Evolutionary conservation across 2,329 filamentous ascomycete genomes (phyloP).

Genomic region (Cladosporium sp.): DNA sequence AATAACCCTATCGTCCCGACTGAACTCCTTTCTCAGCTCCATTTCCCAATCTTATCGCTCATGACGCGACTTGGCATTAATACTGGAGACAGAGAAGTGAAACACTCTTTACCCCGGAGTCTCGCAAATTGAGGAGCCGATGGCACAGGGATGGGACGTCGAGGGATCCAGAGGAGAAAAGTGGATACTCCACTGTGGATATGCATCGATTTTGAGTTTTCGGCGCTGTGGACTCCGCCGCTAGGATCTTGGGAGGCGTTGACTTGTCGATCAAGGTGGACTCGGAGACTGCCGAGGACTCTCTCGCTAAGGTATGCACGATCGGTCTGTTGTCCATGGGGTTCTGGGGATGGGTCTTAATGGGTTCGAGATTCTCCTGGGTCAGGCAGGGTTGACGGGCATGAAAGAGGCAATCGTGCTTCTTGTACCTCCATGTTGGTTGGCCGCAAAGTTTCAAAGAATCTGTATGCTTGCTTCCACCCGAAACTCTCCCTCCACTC

Average conservation of each 20-base stretch:
- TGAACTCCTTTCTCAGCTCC: not conserved
- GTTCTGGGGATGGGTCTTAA: not conserved
- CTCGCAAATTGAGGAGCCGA: slow-evolving; percentile 28
- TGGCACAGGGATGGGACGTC: slow-evolving; percentile 17
- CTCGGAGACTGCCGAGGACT: not conserved
- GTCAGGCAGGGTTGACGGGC: not conserved
- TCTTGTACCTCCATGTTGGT: not conserved
- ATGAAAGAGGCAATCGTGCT: not conserved
- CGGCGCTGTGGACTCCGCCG: not conserved
- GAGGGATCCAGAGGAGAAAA: no score
- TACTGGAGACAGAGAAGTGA: not conserved
- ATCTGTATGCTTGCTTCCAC: not conserved
- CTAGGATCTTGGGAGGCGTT: slow-evolving; percentile 6
- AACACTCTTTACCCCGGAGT: not conserved
- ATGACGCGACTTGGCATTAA: not conserved
- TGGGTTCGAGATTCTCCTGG: no score
- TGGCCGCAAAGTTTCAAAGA: slow-evolving; percentile 1
- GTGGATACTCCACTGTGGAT: not conserved
- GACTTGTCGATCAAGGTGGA: not conserved
- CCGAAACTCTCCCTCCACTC: not conserved
- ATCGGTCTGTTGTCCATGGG: not conserved
- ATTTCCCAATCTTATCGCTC: not conserved
- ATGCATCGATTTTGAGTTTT: not conserved
- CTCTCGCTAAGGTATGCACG: not conserved
- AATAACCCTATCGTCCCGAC: not conserved